Evolutionary conservation across 2,329 filamentous ascomycete genomes (phyloP).

Genomic region (Penicillium sp.): DNA sequence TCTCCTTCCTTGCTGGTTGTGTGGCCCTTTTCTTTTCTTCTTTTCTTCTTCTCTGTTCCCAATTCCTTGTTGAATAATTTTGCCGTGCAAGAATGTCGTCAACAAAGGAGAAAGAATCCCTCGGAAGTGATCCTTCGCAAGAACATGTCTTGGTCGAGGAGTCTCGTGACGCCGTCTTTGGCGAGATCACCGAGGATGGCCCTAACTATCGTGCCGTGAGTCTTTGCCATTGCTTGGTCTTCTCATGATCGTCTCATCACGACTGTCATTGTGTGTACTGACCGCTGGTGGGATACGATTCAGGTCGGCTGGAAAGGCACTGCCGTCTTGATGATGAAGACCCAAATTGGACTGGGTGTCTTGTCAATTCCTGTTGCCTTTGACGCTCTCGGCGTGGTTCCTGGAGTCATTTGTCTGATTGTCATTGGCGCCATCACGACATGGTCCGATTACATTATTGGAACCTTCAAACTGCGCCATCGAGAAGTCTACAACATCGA

Average conservation of each 20-base stretch:
- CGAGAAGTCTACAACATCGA: conserved; percentile 9
- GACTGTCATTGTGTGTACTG: neutral
- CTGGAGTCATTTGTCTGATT: conserved; percentile 26
- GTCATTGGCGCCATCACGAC: conserved; percentile 3
- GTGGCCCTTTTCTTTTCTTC: neutral
- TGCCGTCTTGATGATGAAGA: conserved; percentile 7
- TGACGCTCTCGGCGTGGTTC: conserved; percentile 47
- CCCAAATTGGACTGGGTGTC: conserved; percentile 41
- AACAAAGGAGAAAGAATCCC: conserved; percentile 3
- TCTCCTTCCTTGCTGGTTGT: too few relatives aligned
- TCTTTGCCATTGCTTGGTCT: neutral
- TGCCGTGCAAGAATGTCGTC: conserved; percentile 2
- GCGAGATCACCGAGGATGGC: conserved; percentile 14
- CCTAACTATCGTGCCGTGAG: conserved; percentile 17
- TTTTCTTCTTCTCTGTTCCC: neutral
- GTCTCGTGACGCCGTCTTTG: conserved; percentile 15
- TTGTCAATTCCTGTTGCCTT: conserved; percentile 50
- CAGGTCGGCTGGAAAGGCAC: conserved; percentile 8
- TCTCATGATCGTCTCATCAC: neutral
- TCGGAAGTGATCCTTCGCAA: conserved; percentile 1
- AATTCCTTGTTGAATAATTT: too few relatives aligned
- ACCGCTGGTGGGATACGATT: neutral
- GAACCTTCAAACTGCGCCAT: conserved; percentile 8
- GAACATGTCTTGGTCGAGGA: conserved; percentile 3
- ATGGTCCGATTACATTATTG: conserved; percentile 8